Percentiles rank a stretch among this genome's conserved stretches.
phyloP scores from a whole-genome alignment of 768 basidiomycete genomes.

The Mycena rebaudengoi region DNA sequence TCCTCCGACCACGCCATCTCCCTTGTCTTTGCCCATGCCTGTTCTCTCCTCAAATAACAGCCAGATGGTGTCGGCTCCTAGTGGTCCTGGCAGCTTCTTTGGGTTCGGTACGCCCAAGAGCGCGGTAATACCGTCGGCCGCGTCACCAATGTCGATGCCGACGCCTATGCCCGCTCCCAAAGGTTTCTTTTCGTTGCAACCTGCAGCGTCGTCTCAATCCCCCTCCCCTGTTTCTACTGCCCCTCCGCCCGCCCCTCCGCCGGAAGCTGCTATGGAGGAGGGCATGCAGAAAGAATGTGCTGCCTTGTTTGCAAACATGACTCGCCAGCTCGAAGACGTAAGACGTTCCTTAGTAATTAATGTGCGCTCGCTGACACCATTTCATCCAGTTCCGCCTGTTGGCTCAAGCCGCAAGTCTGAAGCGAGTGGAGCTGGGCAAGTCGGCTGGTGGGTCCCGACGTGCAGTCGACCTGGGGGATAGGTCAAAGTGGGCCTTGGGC shows the following conservation, averaged over 20 bases:
- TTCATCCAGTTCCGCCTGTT: slow-evolving; percentile 51
- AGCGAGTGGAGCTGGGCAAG: slow-evolving; percentile 45
- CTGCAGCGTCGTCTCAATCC: not conserved
- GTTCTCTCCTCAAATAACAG: slow-evolving; percentile 10
- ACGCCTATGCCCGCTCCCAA: slow-evolving; percentile 11
- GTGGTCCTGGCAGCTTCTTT: slow-evolving; percentile 20
- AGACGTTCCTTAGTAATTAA: slow-evolving; percentile 35
- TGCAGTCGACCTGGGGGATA: slow-evolving; percentile 55
- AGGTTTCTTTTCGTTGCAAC: slow-evolving; percentile 7
- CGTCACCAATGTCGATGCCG: too few relatives aligned
- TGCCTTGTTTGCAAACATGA: slow-evolving; percentile 54
- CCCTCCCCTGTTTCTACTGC: slow-evolving; percentile 16
- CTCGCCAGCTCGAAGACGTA: slow-evolving; percentile 67
- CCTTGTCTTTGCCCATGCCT: too few relatives aligned
- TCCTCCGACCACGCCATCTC: not conserved
- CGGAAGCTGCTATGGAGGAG: slow-evolving; percentile 51
- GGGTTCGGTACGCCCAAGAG: slow-evolving; percentile 5
- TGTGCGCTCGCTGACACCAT: not conserved
- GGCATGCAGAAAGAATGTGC: slow-evolving; percentile 76
- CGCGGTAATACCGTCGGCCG: not conserved
- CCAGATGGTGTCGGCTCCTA: slow-evolving; percentile 9
- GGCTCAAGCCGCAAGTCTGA: slow-evolving; percentile 48
- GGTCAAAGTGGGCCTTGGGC: slow-evolving; percentile 60
- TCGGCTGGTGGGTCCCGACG: slow-evolving; percentile 48
- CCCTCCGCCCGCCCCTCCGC: slow-evolving; percentile 13